Conservation (phyloP, 768 basidiomycete genomes). For the Termitomyces sp. region DNA sequence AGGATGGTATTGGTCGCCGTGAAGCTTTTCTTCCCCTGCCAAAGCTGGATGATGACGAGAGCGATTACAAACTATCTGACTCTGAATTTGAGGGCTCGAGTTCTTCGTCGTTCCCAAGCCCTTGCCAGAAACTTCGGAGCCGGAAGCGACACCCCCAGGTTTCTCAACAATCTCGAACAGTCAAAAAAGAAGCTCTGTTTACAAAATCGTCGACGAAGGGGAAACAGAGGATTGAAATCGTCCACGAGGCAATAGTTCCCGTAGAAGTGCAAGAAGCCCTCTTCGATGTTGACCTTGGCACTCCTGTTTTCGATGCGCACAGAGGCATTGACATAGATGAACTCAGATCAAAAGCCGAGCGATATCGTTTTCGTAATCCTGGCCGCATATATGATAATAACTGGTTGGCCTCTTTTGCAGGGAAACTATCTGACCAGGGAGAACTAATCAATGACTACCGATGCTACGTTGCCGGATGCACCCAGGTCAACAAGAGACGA, state of each 20-base stretch:
- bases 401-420: constrained; percentile 66
- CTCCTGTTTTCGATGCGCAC: constrained; percentile 62
- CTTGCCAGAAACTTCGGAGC: constrained; percentile 7
- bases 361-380: constrained; percentile 48
- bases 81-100: background rate
- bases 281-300: constrained; percentile 28
- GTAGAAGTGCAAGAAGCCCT: background rate
- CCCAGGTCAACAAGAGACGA: constrained; percentile 63
- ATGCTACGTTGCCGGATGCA: constrained; percentile 64
- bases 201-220: background rate
- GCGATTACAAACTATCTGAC: constrained; percentile 13
- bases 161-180: background rate
- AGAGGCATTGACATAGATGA: constrained; percentile 50
- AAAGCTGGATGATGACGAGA: constrained; percentile 1
- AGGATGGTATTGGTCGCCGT: background rate
- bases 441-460: constrained; percentile 55
- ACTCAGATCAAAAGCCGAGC: constrained; percentile 48
- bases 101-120: constrained; percentile 16
- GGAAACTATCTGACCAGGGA: constrained; percentile 54
- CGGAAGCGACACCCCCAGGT: background rate
- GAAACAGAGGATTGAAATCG: background rate
- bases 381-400: constrained; percentile 55
- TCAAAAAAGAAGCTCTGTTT: background rate
- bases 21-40: background rate
- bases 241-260: background rate